Evolutionary conservation across 768 basidiomycete species (phyloP), one percentile per base, ranked within the genome.

Genomic region (Sarcomyxa edulis): DNA sequence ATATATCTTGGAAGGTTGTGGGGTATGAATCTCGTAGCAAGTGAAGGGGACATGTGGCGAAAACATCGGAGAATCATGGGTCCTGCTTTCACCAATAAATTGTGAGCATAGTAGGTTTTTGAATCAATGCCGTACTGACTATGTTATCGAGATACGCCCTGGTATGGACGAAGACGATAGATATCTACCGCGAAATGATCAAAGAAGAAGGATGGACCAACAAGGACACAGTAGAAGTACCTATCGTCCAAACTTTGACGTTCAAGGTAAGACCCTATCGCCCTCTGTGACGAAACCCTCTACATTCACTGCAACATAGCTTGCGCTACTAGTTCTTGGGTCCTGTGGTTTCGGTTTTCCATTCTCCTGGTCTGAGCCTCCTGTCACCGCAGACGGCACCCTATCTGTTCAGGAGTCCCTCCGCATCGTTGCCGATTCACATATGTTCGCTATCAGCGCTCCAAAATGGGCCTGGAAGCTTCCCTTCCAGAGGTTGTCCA

Each of bases 331-430:
- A 11, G 50, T 71, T 9, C 60, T 75, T 16, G 65, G 63, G 7
- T 62, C 54, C 46, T 73, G 71, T 40, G 71, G 66, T 2, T 72
- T 73, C 33, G 73, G 72, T 3, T 64, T 72, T 27, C 49, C 59
- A 0, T 66, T 69, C 35, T 55, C 55, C 23, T 72, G 69, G 71
- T 46, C 47, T 6, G 49, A 59, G 5, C 68, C 68, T 18, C 63
- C 69, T 0, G 54, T 39, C 9, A 50, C 60, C 2, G 44, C 57
- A 3, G 61, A 67, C 37, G 67, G 68, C 9, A 51, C 30, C 1
- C 61, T 71, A 56, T 57, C 65, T 2, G 22, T 69, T 2, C 62
- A 66, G 33, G 55, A 65, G 48, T 60, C 66, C 5, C 46, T 69
- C 9, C 54, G 58, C 2, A 48, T 67, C 3, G 51, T 66, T 12